Conservation (phyloP, 805 yeast genomes). For the Candida wancherniae region DNA sequence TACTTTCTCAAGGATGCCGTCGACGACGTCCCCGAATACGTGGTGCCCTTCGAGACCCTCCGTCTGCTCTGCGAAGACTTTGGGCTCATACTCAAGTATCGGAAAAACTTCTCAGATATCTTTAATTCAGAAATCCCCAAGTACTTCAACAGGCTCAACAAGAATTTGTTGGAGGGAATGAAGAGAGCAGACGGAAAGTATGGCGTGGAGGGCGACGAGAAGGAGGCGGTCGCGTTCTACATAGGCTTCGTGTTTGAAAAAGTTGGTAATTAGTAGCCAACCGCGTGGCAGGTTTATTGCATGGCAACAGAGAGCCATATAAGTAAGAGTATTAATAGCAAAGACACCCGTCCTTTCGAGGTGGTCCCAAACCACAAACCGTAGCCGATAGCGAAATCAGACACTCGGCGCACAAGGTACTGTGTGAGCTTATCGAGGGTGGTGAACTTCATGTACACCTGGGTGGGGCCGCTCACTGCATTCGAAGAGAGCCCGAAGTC, state of each 20-base stretch:
- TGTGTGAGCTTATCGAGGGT: conserved; percentile 26
- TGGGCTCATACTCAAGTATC: conserved; percentile 65
- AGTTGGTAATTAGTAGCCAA: conserved; percentile 28
- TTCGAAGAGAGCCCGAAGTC: conserved; percentile 12
- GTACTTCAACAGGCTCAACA: conserved; percentile 54
- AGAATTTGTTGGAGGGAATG: conserved; percentile 62
- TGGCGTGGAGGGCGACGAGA: conserved; percentile 85
- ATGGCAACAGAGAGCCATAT: conserved; percentile 6
- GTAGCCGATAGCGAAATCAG: conserved; percentile 32
- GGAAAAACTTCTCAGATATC: conserved; percentile 74
- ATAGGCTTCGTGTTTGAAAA: conserved; percentile 79
- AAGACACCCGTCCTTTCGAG: conserved; percentile 26
- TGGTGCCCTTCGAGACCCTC: conserved; percentile 88
- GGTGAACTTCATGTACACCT: conserved; percentile 33
- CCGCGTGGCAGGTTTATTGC: not conserved
- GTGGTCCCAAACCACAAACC: conserved; percentile 34
- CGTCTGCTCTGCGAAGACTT: conserved; percentile 80
- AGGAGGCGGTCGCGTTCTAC: conserved; percentile 87
- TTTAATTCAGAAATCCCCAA: conserved; percentile 75
- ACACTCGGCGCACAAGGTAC: conserved; percentile 19
- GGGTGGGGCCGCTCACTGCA: conserved; percentile 37
- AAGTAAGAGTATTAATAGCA: conserved; percentile 17
- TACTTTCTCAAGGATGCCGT: conserved; percentile 89
- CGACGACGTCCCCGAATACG: conserved; percentile 93
- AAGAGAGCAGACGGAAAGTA: conserved; percentile 72